Evolutionary conservation across 1,284 basidiomycete species (phyloP).

Genomic region (Ganoderma multipileum): DNA sequence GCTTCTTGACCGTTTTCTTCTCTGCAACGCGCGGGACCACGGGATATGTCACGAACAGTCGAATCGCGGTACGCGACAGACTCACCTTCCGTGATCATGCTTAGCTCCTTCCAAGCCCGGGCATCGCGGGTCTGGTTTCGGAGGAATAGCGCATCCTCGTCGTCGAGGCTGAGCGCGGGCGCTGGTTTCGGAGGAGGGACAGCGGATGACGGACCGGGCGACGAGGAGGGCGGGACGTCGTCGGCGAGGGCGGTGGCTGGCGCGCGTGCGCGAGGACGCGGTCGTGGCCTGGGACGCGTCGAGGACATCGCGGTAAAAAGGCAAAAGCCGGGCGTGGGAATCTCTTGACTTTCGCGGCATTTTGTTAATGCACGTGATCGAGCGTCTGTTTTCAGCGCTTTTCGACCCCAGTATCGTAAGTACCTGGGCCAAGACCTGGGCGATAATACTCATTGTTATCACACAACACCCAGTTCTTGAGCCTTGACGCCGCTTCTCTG

Average conservation of each 20-base stretch:
- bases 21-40: slow-evolving; percentile 16
- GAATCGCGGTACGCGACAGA: slow-evolving; percentile 3
- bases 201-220: slow-evolving; percentile 30
- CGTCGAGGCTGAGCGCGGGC: slow-evolving; percentile 39
- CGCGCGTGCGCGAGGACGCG: slow-evolving; percentile 50
- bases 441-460: too few species aligned
- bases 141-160: slow-evolving; percentile 72
- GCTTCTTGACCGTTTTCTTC: slow-evolving; percentile 20
- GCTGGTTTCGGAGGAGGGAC: slow-evolving; percentile 18
- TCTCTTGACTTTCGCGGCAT: slow-evolving; percentile 31
- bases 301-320: slow-evolving; percentile 44
- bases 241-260: slow-evolving; percentile 22
- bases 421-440: too few species aligned
- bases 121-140: slow-evolving; percentile 61
- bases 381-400: slow-evolving; percentile 13
- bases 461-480: not conserved
- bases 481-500: not conserved
- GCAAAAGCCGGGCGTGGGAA: slow-evolving; percentile 55
- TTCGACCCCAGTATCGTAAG: too few species aligned
- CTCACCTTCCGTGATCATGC: slow-evolving; percentile 59
- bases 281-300: slow-evolving; percentile 54
- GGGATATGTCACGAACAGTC: slow-evolving; percentile 1
- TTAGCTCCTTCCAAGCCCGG: slow-evolving; percentile 63
- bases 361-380: slow-evolving; percentile 30
- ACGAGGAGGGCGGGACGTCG: slow-evolving; percentile 31